Percentiles rank a stretch among this genome's conserved stretches.
Evolutionary conservation across 2,329 filamentous ascomycete genomes (phyloP).

Genomic region (Diplodia sapinea): DNA sequence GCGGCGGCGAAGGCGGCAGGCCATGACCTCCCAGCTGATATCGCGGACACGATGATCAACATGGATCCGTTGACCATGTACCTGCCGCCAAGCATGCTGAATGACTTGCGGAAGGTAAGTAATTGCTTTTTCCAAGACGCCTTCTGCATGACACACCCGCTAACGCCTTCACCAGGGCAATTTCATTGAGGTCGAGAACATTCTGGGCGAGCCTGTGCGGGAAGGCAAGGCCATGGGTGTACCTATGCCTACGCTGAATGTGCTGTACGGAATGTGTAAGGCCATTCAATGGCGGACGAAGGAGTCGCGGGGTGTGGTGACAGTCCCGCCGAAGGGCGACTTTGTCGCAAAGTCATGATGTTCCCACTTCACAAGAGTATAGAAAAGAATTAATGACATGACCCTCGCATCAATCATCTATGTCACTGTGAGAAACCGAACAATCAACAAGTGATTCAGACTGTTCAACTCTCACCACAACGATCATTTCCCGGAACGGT

Average conservation of each 20-base stretch:
- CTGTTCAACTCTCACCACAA: neutral
- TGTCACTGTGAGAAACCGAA: neutral
- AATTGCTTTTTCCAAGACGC: neutral
- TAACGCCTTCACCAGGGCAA: slow-evolving; percentile 50
- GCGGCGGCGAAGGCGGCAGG: slow-evolving; percentile 53
- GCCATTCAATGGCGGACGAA: slow-evolving; percentile 57
- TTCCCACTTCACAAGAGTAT: neutral
- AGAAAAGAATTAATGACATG: neutral
- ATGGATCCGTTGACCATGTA: slow-evolving; percentile 58
- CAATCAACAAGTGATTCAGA: slow-evolving; percentile 11
- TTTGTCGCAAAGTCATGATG: slow-evolving; percentile 22
- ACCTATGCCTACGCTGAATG: slow-evolving; percentile 56
- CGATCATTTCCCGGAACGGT: neutral
- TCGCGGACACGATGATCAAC: slow-evolving; percentile 55
- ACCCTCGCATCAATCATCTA: neutral
- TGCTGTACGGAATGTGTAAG: slow-evolving; percentile 57
- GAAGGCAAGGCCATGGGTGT: slow-evolving; percentile 58
- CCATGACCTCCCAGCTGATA: slow-evolving; percentile 50
- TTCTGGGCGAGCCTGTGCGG: slow-evolving; percentile 62
- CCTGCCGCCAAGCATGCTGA: slow-evolving; percentile 61
- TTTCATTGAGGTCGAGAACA: slow-evolving; percentile 62
- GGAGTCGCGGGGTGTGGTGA: slow-evolving; percentile 51
- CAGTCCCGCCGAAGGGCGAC: slow-evolving; percentile 38
- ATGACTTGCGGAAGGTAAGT: slow-evolving; percentile 57
- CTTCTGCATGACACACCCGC: slow-evolving; percentile 7